Evolutionary conservation across 1,139 yeast species (phyloP), one percentile per base, ranked within the genome.

Genomic region (Candida tropicalis): DNA sequence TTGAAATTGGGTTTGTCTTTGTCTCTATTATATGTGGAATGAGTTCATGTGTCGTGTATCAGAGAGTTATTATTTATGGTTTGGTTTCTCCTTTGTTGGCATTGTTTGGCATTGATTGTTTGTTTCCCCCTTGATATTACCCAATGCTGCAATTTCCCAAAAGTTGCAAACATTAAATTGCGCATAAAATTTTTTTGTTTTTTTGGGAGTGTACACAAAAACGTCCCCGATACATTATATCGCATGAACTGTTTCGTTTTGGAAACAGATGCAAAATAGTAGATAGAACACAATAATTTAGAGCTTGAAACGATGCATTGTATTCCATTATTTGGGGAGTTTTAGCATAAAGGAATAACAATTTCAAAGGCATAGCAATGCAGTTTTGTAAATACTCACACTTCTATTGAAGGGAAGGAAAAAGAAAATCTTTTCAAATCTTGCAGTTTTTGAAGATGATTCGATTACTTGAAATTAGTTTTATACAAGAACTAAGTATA

Each of bases 301-400:
- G 23, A 20, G 4, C 23, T 20, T 9, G 8, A 20, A 6, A 6
- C 9, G 17, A 27, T 12, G 8, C 7, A 12, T 12, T 27, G 29
- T 27, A 16, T 27, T 27, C 16, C 2, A 20, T 20, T 3, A 20
- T 9, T 20, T 20, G 6, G 23, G 23, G 4, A n/a, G 13, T 4
- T 26, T 5, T 18, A 9, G 13, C 18, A 24, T 34, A 29, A 24
- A 34, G 28, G 15, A 24, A 34, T 25, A 23, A 34, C 28, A 24
- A 13, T 24, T 15, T n/a, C n/a, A n/a, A 22, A 16, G 12, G 31
- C 38, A 35, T 35, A 35, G 32, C 38, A 35, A 35, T 35, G 38
- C 38, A 26, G 27, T 35, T 17, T 26, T 25, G 31, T 25, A 24
- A 17, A 25, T 35, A 10, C 12, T 35, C 25, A n/a, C 11, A 23